phyloP scores from a whole-genome alignment of 352 stramenopile genomes.

The Phytophthora constricta region DNA sequence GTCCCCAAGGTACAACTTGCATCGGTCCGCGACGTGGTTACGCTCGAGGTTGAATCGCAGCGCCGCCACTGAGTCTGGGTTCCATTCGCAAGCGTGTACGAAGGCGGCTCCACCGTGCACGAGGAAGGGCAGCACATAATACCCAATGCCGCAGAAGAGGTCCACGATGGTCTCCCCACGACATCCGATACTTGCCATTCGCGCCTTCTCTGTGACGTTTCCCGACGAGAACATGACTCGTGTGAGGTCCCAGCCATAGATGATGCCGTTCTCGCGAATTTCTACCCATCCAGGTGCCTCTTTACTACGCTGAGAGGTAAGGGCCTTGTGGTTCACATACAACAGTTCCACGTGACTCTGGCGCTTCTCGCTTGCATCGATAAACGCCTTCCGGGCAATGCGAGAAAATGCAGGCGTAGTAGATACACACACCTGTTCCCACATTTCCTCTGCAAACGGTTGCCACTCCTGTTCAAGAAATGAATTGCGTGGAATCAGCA shows the following conservation, averaged over 20 bases:
- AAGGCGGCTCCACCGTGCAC: slow-evolving; percentile 90
- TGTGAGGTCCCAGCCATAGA: slow-evolving; percentile 95
- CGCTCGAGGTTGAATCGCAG: slow-evolving; percentile 92
- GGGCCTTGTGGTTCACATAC: slow-evolving; percentile 55
- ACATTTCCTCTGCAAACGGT: slow-evolving; percentile 65
- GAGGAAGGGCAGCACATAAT: slow-evolving; percentile 96
- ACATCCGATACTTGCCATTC: slow-evolving; percentile 90
- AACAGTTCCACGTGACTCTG: slow-evolving; percentile 82
- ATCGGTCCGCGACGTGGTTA: slow-evolving; percentile 90
- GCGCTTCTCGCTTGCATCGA: slow-evolving; percentile 79
- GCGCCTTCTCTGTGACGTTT: slow-evolving; percentile 97
- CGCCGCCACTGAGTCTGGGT: slow-evolving; percentile 91
- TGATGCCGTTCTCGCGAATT: slow-evolving; percentile 93
- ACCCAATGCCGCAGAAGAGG: slow-evolving; percentile 98
- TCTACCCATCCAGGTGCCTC: slow-evolving; percentile 76
- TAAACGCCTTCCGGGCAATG: slow-evolving; percentile 84
- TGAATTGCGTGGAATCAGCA: slow-evolving; percentile 70
- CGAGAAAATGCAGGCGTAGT: slow-evolving; percentile 64
- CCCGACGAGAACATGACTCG: slow-evolving; percentile 97
- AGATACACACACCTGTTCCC: slow-evolving; percentile 61
- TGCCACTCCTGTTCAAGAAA: slow-evolving; percentile 69
- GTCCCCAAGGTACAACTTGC: slow-evolving; percentile 89
- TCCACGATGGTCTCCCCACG: slow-evolving; percentile 93
- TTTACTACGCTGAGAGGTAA: slow-evolving; percentile 44
- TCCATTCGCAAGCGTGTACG: slow-evolving; percentile 97